Evolutionary conservation across 2,329 filamentous ascomycete genomes (phyloP).

Genomic region (Penicillium sp.): DNA sequence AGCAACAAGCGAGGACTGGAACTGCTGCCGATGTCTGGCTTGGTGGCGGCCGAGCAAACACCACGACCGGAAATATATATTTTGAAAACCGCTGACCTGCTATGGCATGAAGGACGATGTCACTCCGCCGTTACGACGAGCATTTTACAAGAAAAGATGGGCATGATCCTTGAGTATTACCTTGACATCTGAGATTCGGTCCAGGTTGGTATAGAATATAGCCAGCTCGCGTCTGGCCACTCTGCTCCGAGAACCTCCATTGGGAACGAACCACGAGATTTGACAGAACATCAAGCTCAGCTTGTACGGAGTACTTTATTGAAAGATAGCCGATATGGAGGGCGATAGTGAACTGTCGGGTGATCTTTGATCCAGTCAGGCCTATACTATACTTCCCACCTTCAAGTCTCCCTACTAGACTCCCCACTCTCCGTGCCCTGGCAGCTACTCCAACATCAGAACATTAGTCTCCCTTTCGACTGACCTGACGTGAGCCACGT

Average conservation of each 20-base stretch:
- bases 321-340: background rate
- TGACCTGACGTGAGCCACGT: constrained; percentile 9
- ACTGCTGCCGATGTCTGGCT: background rate
- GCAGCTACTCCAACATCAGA: background rate
- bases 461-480: background rate
- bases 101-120: too few species aligned
- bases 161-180: background rate
- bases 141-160: background rate
- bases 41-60: background rate
- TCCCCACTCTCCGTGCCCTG: background rate
- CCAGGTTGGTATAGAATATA: background rate
- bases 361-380: background rate
- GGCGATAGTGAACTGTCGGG: background rate
- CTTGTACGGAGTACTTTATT: background rate
- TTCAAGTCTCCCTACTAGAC: background rate
- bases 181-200: too few species aligned
- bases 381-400: background rate
- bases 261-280: background rate
- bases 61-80: background rate
- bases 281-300: background rate
- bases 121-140: background rate
- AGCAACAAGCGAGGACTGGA: too few species aligned
- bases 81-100: background rate
- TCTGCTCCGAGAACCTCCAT: background rate
- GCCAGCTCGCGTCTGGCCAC: too few species aligned